These are phyloP conservation scores for Eucalyptus polybractea DNA, from an alignment of 345 rosid species.

Conservation along the genomic window DNA sequence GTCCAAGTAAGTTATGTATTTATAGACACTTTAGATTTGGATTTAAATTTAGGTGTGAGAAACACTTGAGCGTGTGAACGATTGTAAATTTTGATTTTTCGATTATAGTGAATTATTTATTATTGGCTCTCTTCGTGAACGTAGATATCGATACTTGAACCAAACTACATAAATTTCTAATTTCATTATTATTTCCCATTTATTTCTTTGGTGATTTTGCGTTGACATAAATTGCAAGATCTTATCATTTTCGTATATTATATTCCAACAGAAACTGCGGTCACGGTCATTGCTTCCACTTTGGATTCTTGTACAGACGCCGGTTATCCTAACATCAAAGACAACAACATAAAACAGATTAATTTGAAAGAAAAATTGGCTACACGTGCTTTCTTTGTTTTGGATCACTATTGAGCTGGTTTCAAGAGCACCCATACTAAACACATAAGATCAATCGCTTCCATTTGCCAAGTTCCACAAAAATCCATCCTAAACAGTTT, in stretches of 20 bases:
- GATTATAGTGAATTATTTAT: no score
- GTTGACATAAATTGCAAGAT: no score
- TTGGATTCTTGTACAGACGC: background rate
- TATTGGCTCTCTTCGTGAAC: fast-evolving
- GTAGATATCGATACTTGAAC: fast-evolving
- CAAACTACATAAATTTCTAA: fast-evolving
- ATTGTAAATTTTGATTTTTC: fast-evolving
- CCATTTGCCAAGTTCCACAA: background rate
- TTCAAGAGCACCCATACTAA: background rate
- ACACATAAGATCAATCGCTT: background rate
- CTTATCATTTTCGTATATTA: fast-evolving
- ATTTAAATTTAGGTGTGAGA: fast-evolving
- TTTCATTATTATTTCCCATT: fast-evolving
- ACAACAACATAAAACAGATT: background rate
- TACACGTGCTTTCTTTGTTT: background rate
- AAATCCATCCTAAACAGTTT: background rate
- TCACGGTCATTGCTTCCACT: constrained; percentile 6
- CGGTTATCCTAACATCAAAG: background rate
- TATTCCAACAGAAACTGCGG: background rate
- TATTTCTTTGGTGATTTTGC: no score
- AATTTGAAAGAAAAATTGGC: background rate
- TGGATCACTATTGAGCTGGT: background rate
- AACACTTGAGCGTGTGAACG: fast-evolving
- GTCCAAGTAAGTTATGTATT: fast-evolving
- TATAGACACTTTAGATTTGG: fast-evolving